Evolutionary conservation across 331 rosid species (phyloP).

Genomic region (Malus hybrid): DNA sequence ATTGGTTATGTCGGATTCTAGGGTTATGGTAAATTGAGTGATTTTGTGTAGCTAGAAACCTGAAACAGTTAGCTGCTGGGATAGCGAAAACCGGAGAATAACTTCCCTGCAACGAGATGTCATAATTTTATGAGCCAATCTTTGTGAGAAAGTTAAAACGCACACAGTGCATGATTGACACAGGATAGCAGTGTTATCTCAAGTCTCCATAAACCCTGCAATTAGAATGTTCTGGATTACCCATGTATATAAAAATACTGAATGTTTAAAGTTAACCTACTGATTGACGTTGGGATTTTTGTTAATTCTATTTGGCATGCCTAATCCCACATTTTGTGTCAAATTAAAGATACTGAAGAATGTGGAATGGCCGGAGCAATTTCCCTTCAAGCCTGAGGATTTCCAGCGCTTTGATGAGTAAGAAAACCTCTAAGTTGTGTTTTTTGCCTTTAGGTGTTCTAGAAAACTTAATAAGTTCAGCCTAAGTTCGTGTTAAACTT

Average conservation of each 20-base stretch:
- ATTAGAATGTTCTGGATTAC: background rate
- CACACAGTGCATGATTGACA: background rate
- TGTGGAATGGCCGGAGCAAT: constrained; percentile 70
- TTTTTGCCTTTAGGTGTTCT: background rate
- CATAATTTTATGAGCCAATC: background rate
- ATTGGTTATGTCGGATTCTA: background rate
- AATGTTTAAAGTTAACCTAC: background rate
- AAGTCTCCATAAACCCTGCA: too few species aligned
- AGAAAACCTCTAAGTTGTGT: constrained; percentile 5
- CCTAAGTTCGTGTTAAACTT: background rate
- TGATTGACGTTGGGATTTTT: background rate
- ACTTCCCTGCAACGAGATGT: background rate
- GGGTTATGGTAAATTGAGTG: background rate
- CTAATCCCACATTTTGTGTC: background rate
- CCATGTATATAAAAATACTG: background rate
- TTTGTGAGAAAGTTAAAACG: background rate
- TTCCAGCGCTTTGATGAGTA: constrained; percentile 80
- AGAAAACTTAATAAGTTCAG: background rate
- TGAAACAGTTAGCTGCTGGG: background rate
- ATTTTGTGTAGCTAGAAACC: background rate
- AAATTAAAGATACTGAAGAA: constrained; percentile 48
- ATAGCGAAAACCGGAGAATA: background rate
- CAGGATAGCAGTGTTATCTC: background rate
- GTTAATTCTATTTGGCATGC: background rate
- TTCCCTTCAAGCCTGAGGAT: constrained; percentile 72